A percentile compares a stretch with the other conserved stretches of the same genome.
Evolutionary conservation across 768 basidiomycete species (phyloP).

Genomic region (Phlegmacium glaucopus): DNA sequence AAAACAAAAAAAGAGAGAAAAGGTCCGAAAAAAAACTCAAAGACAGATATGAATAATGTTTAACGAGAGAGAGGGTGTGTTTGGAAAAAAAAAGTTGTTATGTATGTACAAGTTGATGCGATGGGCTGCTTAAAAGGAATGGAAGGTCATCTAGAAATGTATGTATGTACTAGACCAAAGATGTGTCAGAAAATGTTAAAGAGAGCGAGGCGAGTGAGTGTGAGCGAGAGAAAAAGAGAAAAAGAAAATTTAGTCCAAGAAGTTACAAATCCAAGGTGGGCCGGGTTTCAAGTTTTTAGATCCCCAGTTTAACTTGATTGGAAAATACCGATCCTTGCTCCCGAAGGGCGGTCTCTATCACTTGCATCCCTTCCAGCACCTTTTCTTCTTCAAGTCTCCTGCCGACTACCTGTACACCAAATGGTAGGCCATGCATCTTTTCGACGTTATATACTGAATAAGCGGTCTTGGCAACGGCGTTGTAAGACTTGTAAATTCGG

Average conservation of each 20-base stretch:
- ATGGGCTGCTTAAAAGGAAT: too few relatives aligned
- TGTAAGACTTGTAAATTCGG: constrained; percentile 32
- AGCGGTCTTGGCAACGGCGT: constrained; percentile 32
- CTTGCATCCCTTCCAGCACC: constrained; percentile 65
- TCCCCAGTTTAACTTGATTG: constrained; percentile 16
- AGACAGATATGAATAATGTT: constrained; percentile 7
- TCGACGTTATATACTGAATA: constrained; percentile 54
- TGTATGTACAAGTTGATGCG: background rate
- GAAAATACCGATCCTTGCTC: constrained; percentile 24
- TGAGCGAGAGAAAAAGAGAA: background rate
- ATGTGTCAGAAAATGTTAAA: too few relatives aligned
- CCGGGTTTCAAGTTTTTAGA: too few relatives aligned
- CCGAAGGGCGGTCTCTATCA: constrained; percentile 38
- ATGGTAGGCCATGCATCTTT: constrained; percentile 64
- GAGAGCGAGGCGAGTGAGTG: too few relatives aligned
- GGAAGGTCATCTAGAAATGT: too few relatives aligned
- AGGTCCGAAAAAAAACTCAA: background rate
- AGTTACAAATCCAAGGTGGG: background rate
- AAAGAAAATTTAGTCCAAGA: background rate
- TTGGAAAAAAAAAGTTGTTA: background rate
- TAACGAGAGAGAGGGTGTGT: background rate
- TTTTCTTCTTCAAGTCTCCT: too few relatives aligned
- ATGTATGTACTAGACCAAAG: too few relatives aligned
- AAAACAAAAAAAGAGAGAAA: too few relatives aligned
- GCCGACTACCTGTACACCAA: constrained; percentile 66